Percentiles rank a stretch among this genome's conserved stretches.
Evolutionary conservation across 148 eudicot genomes (phyloP).

Genomic region (Mesembryanthemum crystallinum): DNA sequence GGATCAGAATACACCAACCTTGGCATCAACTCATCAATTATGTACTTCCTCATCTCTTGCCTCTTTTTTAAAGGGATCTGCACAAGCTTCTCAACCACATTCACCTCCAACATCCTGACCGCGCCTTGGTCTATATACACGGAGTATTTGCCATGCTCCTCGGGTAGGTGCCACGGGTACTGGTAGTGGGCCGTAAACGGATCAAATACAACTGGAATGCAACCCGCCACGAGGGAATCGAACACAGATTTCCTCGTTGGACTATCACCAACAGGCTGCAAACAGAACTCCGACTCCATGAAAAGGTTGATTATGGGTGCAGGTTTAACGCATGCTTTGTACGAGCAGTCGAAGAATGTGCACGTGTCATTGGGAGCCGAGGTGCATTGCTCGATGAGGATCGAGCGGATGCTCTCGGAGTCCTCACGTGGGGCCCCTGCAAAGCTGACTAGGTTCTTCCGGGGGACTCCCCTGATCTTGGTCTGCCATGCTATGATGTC

Average conservation of each 20-base stretch:
- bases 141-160: constrained; percentile 53
- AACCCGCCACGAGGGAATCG: constrained; percentile 70
- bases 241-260: constrained; percentile 77
- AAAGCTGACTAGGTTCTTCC: constrained; percentile 50
- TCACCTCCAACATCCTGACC: constrained; percentile 40
- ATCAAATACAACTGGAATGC: constrained; percentile 79
- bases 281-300: constrained; percentile 69
- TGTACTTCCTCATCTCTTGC: constrained; percentile 65
- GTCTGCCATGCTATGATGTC: constrained; percentile 54
- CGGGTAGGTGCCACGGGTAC: constrained; percentile 84
- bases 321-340: constrained; percentile 37
- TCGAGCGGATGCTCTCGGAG: constrained; percentile 45
- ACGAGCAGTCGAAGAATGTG: constrained; percentile 46
- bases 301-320: constrained; percentile 43
- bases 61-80: constrained; percentile 43
- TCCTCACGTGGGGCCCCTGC: constrained; percentile 59
- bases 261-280: constrained; percentile 82
- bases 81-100: constrained; percentile 54
- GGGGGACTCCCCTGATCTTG: constrained; percentile 27
- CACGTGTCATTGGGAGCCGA: constrained; percentile 27
- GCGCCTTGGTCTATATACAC: constrained; percentile 59
- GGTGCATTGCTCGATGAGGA: constrained; percentile 58
- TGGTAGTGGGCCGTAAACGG: constrained; percentile 74
- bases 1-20: constrained; percentile 66
- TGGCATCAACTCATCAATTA: constrained; percentile 69